Conservation (phyloP, 1,139 yeast genomes). For the Taphrina deformans region DNA sequence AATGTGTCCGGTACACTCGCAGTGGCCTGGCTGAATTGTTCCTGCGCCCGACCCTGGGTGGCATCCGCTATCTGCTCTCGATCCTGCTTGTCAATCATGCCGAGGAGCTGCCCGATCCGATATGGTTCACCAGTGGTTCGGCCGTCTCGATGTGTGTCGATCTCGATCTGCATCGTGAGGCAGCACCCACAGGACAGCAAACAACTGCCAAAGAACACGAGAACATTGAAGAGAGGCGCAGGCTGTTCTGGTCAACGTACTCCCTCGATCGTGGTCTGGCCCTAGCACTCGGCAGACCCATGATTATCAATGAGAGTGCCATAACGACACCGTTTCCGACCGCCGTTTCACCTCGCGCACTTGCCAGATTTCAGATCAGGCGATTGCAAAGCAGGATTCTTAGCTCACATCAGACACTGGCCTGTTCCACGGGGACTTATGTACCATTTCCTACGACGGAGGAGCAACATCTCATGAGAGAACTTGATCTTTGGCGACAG, state of each 20-base stretch:
- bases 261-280: slow-evolving; percentile 24
- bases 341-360: not conserved
- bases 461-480: not conserved
- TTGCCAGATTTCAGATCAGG: slow-evolving; percentile 22
- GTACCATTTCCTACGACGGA: not conserved
- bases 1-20: slow-evolving; percentile 9
- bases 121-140: slow-evolving; percentile 20
- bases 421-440: not conserved
- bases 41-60: slow-evolving; percentile 4
- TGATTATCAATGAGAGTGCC: not conserved
- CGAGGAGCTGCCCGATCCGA: slow-evolving; percentile 14
- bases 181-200: not conserved
- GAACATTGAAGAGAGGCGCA: not conserved
- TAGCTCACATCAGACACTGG: not conserved
- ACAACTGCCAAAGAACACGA: not conserved
- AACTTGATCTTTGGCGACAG: not conserved
- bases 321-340: slow-evolving; percentile 21
- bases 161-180: slow-evolving; percentile 7
- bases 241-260: slow-evolving; percentile 25
- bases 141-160: slow-evolving; percentile 18
- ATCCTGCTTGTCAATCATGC: slow-evolving; percentile 13
- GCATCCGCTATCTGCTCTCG: slow-evolving; percentile 2
- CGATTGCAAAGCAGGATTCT: slow-evolving; percentile 18
- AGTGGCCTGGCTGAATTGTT: slow-evolving; percentile 9
- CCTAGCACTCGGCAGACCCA: slow-evolving; percentile 14